Conservation (phyloP, 371 early-diverging fungal species). For the Phascolomyces articulosus region DNA sequence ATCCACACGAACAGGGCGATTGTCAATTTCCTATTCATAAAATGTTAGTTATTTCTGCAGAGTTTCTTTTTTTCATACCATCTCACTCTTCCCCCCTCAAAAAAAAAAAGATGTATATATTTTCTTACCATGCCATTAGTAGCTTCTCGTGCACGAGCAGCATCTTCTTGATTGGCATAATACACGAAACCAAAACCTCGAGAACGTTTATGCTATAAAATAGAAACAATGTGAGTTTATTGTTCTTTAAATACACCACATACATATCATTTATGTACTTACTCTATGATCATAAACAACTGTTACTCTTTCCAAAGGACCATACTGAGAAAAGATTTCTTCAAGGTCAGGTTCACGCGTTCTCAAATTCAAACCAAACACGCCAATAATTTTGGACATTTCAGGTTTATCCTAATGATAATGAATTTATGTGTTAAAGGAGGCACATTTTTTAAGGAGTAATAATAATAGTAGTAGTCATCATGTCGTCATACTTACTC, state of each 20-base stretch:
- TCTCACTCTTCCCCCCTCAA: too few relatives aligned
- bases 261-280: constrained; percentile 15
- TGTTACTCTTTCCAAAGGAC: constrained; percentile 58
- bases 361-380: constrained; percentile 78
- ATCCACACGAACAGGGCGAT: constrained; percentile 77
- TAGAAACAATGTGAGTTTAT: not conserved
- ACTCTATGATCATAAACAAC: constrained; percentile 66
- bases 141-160: constrained; percentile 75
- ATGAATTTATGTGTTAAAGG: not conserved
- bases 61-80: too few relatives aligned
- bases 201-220: constrained; percentile 38
- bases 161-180: constrained; percentile 76
- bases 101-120: not conserved
- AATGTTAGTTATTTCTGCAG: not conserved
- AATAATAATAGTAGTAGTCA: too few relatives aligned
- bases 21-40: constrained; percentile 66
- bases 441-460: too few relatives aligned
- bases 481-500: too few relatives aligned
- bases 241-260: too few relatives aligned
- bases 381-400: constrained; percentile 71
- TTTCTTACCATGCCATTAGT: constrained; percentile 29
- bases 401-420: constrained; percentile 39
- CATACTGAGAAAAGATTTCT: constrained; percentile 71
- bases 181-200: constrained; percentile 87
- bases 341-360: constrained; percentile 73